phyloP scores from a whole-genome alignment of 202 grass and related monocot species.

The Hordeum pubiflorum region DNA sequence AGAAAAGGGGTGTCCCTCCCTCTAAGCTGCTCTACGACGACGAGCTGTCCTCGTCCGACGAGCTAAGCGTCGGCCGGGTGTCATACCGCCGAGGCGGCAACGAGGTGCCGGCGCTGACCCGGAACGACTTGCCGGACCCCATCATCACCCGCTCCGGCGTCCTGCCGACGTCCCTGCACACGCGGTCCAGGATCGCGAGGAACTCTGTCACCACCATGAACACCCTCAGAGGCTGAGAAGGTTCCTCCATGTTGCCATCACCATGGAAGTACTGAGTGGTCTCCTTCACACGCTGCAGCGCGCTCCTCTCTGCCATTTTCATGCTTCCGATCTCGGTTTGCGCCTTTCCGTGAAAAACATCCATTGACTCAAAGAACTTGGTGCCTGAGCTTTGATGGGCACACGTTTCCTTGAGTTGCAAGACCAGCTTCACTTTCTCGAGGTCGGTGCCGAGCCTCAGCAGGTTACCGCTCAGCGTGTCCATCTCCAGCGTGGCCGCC shows the following conservation, averaged over 20 bases:
- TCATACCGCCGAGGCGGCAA: conserved; percentile 16
- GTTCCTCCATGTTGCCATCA: conserved; percentile 38
- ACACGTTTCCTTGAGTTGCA: conserved; percentile 47
- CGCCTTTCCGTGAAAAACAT: conserved; percentile 33
- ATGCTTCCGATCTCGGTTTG: conserved; percentile 34
- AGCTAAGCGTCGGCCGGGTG: conserved; percentile 25
- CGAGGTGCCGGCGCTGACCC: conserved; percentile 35
- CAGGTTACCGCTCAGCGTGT: conserved; percentile 28
- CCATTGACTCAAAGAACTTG: conserved; percentile 46
- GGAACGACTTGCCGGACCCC: conserved; percentile 52
- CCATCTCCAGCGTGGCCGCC: conserved; percentile 58
- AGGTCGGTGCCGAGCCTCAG: conserved; percentile 41
- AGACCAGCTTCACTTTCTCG: conserved; percentile 48
- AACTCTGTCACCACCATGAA: conserved; percentile 75
- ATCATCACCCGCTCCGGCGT: conserved; percentile 58
- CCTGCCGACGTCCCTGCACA: conserved; percentile 67
- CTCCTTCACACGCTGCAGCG: conserved; percentile 40
- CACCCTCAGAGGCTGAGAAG: conserved; percentile 50
- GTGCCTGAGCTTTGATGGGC: conserved; percentile 24
- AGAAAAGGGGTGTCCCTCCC: background rate
- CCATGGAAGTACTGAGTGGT: conserved; percentile 67
- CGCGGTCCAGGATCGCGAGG: conserved; percentile 46
- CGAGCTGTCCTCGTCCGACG: conserved; percentile 54
- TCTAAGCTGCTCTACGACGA: conserved; percentile 30
- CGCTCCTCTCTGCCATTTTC: conserved; percentile 35